phyloP scores from a whole-genome alignment of 2,329 filamentous ascomycete species.

The Alternaria ventricosa region DNA sequence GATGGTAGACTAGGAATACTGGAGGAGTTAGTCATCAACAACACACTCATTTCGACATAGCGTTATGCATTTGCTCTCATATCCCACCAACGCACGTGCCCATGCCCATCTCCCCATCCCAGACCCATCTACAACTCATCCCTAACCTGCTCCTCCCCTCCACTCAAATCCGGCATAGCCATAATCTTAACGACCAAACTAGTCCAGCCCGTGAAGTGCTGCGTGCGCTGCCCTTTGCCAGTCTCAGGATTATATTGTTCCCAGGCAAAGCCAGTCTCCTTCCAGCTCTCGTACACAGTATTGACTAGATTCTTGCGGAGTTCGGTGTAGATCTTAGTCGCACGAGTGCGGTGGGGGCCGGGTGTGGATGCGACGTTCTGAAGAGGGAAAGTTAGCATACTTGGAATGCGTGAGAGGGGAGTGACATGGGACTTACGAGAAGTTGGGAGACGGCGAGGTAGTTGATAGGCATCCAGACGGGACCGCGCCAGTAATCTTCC shows the following conservation, averaged over 20 bases:
- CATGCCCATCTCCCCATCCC: not conserved
- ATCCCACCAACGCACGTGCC: too few species aligned
- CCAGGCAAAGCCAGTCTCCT: constrained; percentile 94
- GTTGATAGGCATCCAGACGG: constrained; percentile 97
- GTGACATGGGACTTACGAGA: too few species aligned
- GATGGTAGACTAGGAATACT: too few species aligned
- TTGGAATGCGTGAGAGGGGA: too few species aligned
- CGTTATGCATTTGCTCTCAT: too few species aligned
- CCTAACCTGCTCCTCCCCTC: constrained; percentile 18
- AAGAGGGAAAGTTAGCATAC: too few species aligned
- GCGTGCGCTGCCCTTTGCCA: constrained; percentile 89
- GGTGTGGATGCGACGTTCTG: constrained; percentile 68
- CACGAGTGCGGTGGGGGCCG: constrained; percentile 72
- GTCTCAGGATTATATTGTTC: constrained; percentile 97
- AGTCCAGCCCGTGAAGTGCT: constrained; percentile 99
- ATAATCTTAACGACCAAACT: constrained; percentile 97
- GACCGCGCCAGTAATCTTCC: constrained; percentile 97
- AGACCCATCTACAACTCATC: constrained; percentile 37
- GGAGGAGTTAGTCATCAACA: too few species aligned
- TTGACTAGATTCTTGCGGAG: constrained; percentile 85
- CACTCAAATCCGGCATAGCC: constrained; percentile 78
- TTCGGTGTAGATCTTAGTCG: constrained; percentile 74
- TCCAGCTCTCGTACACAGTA: constrained; percentile 87
- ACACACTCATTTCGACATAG: too few species aligned
- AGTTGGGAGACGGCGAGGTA: constrained; percentile 84